phyloP scores from a whole-genome alignment of 1,284 basidiomycete genomes.

The Phenoliferia sp. region DNA sequence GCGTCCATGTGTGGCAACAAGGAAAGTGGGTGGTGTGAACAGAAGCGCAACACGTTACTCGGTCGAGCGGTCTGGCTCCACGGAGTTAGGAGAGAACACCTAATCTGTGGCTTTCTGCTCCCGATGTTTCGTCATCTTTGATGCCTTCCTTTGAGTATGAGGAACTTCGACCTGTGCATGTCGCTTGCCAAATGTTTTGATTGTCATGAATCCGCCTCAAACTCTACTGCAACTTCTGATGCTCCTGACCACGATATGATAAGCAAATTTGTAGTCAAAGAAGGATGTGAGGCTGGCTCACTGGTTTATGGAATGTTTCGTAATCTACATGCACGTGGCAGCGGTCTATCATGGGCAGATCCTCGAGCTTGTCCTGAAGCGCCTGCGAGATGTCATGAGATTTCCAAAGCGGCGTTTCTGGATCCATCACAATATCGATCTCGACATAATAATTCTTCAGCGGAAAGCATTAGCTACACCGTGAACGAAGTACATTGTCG shows the following conservation, averaged over 20 bases:
- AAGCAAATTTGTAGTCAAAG: background rate
- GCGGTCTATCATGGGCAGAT: conserved; percentile 81
- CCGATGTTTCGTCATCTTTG: too few species aligned
- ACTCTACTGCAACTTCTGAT: conserved; percentile 30
- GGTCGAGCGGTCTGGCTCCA: too few species aligned
- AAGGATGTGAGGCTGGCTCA: background rate
- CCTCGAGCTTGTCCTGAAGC: conserved; percentile 89
- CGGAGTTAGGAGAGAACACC: too few species aligned
- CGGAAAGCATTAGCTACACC: background rate
- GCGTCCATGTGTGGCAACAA: too few species aligned
- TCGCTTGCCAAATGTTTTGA: too few species aligned
- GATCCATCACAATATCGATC: conserved; percentile 83
- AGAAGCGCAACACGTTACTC: too few species aligned
- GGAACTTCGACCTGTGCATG: too few species aligned
- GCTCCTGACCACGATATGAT: conserved; percentile 16
- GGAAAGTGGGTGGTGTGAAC: too few species aligned
- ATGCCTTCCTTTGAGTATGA: too few species aligned
- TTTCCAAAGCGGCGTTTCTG: conserved; percentile 2
- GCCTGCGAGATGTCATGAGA: conserved; percentile 56
- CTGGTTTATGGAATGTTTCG: conserved; percentile 78
- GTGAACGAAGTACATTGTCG: background rate
- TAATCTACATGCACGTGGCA: conserved; percentile 83
- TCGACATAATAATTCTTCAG: conserved; percentile 61
- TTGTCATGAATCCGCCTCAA: too few species aligned
- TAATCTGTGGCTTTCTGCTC: too few species aligned